A percentile compares a stretch with the other conserved stretches of the same genome.
Evolutionary conservation across 176 grass and related monocot species (phyloP).

Genomic region (Oryza australiensis): DNA sequence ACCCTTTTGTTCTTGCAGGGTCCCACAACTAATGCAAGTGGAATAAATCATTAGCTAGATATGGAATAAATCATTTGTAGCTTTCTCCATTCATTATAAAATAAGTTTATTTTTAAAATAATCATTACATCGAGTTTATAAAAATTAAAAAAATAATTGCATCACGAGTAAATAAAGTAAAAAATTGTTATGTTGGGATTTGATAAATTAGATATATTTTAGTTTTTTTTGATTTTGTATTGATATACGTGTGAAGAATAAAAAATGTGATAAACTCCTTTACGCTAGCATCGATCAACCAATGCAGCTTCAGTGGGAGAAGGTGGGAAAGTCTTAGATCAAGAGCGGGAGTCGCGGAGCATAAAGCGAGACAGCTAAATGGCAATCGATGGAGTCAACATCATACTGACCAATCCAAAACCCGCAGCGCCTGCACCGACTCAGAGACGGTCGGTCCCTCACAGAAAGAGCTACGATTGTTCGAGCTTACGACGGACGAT

Average conservation of each 20-base stretch:
- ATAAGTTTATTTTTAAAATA: too few relatives aligned
- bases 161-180: too few relatives aligned
- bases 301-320: neutral
- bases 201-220: too few relatives aligned
- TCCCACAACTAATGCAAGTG: slow-evolving; percentile 25
- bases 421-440: neutral
- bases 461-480: too few relatives aligned
- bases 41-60: neutral
- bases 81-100: too few relatives aligned
- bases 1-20: slow-evolving; percentile 7
- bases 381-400: neutral
- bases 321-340: neutral
- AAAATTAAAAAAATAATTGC: too few relatives aligned
- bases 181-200: too few relatives aligned
- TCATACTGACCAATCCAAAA: neutral
- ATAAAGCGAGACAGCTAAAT: neutral
- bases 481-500: too few relatives aligned
- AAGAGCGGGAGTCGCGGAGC: slow-evolving; percentile 23
- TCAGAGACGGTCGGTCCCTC: neutral
- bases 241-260: too few relatives aligned
- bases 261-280: neutral
- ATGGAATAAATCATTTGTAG: too few relatives aligned
- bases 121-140: too few relatives aligned
- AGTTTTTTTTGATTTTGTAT: too few relatives aligned
- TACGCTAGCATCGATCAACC: neutral